These are phyloP conservation scores for Rhododendron simsii DNA, from an alignment of 148 eudicot species.

Conservation along the genomic window DNA sequence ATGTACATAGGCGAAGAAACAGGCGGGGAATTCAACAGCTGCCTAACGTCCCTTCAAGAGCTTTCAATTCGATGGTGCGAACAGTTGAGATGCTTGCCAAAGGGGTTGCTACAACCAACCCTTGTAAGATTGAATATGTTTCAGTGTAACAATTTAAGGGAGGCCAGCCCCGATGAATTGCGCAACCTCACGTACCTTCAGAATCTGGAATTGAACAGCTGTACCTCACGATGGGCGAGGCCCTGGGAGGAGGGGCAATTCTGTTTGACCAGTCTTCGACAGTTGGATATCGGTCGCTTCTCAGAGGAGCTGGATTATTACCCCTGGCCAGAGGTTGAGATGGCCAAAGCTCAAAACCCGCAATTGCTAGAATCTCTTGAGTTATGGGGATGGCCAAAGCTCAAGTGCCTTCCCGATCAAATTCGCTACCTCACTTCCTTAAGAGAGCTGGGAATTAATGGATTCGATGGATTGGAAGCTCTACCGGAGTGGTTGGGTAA, in stretches of 20 bases:
- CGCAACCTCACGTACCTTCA: too few species aligned
- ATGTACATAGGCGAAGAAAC: background rate
- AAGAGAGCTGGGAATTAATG: background rate
- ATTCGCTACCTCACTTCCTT: background rate
- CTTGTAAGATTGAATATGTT: too few species aligned
- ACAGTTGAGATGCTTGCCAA: too few species aligned
- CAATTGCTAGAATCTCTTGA: too few species aligned
- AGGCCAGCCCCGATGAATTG: too few species aligned
- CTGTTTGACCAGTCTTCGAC: background rate
- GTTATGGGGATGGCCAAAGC: background rate
- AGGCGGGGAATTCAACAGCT: background rate
- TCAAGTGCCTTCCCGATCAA: background rate
- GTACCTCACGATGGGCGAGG: too few species aligned
- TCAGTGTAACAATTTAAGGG: too few species aligned
- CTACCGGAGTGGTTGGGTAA: background rate
- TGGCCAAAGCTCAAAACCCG: background rate
- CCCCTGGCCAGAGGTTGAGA: background rate
- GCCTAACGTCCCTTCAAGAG: background rate
- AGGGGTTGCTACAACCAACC: too few species aligned
- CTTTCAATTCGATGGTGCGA: fast-evolving
- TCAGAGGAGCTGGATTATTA: background rate
- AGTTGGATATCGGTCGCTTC: background rate
- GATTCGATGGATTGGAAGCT: background rate
- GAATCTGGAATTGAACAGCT: too few species aligned
- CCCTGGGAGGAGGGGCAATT: too few species aligned